Conservation (phyloP, 371 early-diverging fungal species). For the Mucor irregularis region DNA sequence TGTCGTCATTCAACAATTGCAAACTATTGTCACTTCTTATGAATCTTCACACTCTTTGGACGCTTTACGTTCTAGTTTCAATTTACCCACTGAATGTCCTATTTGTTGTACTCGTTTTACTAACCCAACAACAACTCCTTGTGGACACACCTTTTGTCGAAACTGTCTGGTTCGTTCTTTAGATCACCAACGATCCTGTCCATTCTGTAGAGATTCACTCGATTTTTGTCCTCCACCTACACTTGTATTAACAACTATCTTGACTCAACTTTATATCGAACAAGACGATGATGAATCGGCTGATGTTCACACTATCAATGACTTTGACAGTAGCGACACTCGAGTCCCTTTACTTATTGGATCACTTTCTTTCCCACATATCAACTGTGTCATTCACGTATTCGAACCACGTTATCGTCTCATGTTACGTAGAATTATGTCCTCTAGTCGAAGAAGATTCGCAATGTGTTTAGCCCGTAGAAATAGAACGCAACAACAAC, state of each 20-base stretch:
- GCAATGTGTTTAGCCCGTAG: slow-evolving; percentile 55
- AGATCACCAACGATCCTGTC: slow-evolving; percentile 34
- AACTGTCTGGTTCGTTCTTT: slow-evolving; percentile 50
- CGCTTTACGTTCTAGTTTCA: neutral
- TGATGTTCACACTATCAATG: slow-evolving; percentile 9
- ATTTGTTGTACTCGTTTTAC: slow-evolving; percentile 60
- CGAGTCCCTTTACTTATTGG: slow-evolving; percentile 63
- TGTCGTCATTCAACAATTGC: slow-evolving; percentile 20
- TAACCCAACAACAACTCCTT: slow-evolving; percentile 63
- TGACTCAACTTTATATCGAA: slow-evolving; percentile 16
- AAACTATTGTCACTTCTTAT: slow-evolving; percentile 1
- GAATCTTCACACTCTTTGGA: slow-evolving; percentile 2
- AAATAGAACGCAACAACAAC: slow-evolving; percentile 9
- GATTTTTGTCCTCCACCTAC: slow-evolving; percentile 30
- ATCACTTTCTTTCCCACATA: slow-evolving; percentile 62
- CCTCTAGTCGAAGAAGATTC: slow-evolving; percentile 50
- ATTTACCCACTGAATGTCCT: slow-evolving; percentile 59
- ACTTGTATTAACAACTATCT: slow-evolving; percentile 4
- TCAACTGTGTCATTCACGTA: slow-evolving; percentile 63
- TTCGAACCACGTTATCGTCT: slow-evolving; percentile 68
- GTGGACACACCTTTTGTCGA: slow-evolving; percentile 75
- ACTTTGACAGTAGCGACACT: slow-evolving; percentile 3
- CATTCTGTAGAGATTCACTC: slow-evolving; percentile 29
- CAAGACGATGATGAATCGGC: slow-evolving; percentile 9
- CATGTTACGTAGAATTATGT: slow-evolving; percentile 59